Evolutionary conservation across 805 yeast genomes (phyloP).

Genomic region (Deakozyma indianensis): DNA sequence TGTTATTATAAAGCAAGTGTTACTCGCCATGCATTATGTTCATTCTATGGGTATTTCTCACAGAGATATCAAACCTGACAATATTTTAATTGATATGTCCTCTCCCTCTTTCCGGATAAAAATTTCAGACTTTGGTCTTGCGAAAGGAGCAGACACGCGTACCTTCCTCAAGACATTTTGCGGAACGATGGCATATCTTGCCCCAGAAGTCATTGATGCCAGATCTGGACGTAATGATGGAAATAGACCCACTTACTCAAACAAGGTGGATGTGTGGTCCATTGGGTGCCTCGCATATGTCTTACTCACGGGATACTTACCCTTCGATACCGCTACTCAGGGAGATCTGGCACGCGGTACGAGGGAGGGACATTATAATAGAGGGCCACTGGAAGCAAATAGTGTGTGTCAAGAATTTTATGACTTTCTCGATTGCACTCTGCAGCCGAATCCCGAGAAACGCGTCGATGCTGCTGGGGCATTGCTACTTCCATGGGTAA

Average conservation of each 20-base stretch:
- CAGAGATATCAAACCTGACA: conserved; percentile 92
- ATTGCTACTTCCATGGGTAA: conserved; percentile 71
- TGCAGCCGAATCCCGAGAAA: conserved; percentile 61
- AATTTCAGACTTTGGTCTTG: conserved; percentile 92
- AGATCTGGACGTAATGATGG: conserved; percentile 6
- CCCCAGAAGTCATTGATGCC: conserved; percentile 72
- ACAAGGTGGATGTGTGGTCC: conserved; percentile 94
- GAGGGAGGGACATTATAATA: conserved; percentile 64
- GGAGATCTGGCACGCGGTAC: conserved; percentile 70
- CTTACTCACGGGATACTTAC: conserved; percentile 80
- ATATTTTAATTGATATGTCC: conserved; percentile 76
- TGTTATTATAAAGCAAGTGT: conserved; percentile 71
- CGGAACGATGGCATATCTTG: conserved; percentile 93
- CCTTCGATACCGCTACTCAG: conserved; percentile 88
- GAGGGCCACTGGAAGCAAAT: conserved; percentile 40
- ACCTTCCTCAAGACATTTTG: conserved; percentile 91
- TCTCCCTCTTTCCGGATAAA: conserved; percentile 76
- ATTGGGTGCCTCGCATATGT: conserved; percentile 91
- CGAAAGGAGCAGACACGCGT: conserved; percentile 74
- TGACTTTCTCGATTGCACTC: conserved; percentile 52
- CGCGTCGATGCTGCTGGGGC: conserved; percentile 70
- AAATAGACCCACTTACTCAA: conserved; percentile 40
- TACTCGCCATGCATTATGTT: conserved; percentile 74
- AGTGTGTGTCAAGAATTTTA: conserved; percentile 55
- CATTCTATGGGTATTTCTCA: conserved; percentile 89